phyloP scores from a whole-genome alignment of 2,329 filamentous ascomycete species.

The Neoscytalidium dimidiatum region DNA sequence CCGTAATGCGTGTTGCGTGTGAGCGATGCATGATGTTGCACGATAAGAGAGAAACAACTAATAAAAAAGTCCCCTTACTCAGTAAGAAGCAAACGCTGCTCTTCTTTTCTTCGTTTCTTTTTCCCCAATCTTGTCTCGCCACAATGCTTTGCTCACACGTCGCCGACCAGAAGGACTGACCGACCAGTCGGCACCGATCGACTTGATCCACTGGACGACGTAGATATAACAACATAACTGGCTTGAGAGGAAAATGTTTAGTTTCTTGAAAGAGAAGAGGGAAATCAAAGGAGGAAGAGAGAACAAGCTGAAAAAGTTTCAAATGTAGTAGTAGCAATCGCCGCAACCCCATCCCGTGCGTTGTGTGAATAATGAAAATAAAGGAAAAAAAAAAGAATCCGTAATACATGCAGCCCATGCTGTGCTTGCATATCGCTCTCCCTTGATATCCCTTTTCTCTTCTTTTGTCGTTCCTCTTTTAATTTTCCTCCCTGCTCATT shows the following conservation, averaged over 20 bases:
- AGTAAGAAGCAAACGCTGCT: too few species aligned
- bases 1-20: too few species aligned
- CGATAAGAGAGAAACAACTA: too few species aligned
- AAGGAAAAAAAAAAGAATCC: neutral
- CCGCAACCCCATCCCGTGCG: neutral
- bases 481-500: neutral
- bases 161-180: too few species aligned
- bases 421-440: neutral
- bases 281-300: neutral
- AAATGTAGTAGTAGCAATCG: neutral
- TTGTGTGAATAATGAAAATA: neutral
- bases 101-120: too few species aligned
- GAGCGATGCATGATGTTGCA: too few species aligned
- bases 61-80: too few species aligned
- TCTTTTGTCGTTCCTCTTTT: neutral
- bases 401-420: constrained; percentile 11
- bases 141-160: too few species aligned
- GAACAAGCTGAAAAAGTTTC: neutral
- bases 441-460: neutral
- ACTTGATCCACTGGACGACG: too few species aligned
- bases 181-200: too few species aligned
- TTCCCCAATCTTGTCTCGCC: too few species aligned
- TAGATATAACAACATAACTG: neutral
- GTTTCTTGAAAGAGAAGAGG: neutral
- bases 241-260: neutral